A percentile compares a stretch with the other conserved stretches of the same genome.
phyloP scores from a whole-genome alignment of 2,329 filamentous ascomycete genomes.

The Fusarium pseudocircinatum region DNA sequence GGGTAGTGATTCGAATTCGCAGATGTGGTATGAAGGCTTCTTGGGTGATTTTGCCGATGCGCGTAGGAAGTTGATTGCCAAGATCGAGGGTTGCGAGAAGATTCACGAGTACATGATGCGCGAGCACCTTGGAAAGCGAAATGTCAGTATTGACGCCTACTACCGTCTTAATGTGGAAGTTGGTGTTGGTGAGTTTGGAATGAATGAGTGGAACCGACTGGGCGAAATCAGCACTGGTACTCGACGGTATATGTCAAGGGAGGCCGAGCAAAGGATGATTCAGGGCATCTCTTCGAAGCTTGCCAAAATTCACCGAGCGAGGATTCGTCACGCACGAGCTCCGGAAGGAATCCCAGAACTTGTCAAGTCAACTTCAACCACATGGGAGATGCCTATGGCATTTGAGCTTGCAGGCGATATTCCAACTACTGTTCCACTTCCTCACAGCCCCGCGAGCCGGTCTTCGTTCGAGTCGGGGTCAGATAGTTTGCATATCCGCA shows the following conservation, averaged over 20 bases:
- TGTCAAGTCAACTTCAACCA: constrained; percentile 55
- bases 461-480: constrained; percentile 67
- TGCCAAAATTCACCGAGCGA: constrained; percentile 83
- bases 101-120: constrained; percentile 88
- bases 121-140: constrained; percentile 78
- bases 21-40: constrained; percentile 94
- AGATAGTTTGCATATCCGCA: constrained; percentile 57
- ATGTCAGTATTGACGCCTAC: constrained; percentile 89
- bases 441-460: constrained; percentile 54
- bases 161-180: constrained; percentile 97
- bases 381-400: constrained; percentile 57
- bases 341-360: constrained; percentile 55
- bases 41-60: constrained; percentile 94
- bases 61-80: constrained; percentile 81
- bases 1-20: constrained; percentile 72
- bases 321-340: constrained; percentile 69
- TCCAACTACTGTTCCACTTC: constrained; percentile 53
- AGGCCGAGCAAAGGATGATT: constrained; percentile 80
- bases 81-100: constrained; percentile 94
- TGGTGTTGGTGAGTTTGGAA: constrained; percentile 94
- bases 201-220: constrained; percentile 98
- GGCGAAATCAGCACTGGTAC: constrained; percentile 95
- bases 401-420: constrained; percentile 68
- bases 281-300: constrained; percentile 81
- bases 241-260: constrained; percentile 79